A percentile compares a stretch with the other conserved stretches of the same genome.
phyloP scores from a whole-genome alignment of 148 eudicot genomes.

The Rhododendron mucronatum region DNA sequence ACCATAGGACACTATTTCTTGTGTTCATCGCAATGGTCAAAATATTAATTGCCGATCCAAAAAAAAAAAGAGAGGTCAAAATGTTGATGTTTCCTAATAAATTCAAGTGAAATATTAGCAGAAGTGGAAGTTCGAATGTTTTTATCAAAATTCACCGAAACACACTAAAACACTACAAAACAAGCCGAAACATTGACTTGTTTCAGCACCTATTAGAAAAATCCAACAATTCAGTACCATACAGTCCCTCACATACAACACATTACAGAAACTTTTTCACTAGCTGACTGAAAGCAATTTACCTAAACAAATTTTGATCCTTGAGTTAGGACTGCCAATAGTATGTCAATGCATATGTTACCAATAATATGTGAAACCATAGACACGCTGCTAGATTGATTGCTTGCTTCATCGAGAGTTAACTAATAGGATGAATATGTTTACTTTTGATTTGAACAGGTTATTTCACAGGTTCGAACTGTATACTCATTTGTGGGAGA shows the following conservation, averaged over 20 bases:
- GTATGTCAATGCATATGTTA: not conserved
- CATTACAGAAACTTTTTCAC: not conserved
- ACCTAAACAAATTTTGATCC: not conserved
- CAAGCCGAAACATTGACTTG: not conserved
- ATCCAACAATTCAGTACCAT: not conserved
- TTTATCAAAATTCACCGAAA: not conserved
- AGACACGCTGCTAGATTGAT: not conserved
- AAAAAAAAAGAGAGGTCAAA: not conserved
- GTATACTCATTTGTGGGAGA: constrained; percentile 72
- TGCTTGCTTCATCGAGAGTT: not conserved
- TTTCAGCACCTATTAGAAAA: not conserved
- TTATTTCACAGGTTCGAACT: constrained; percentile 61
- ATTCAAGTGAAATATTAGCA: not conserved
- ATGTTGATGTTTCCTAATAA: not conserved
- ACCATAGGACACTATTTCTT: not conserved
- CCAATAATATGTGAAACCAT: not conserved
- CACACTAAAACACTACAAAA: not conserved
- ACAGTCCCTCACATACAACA: no score
- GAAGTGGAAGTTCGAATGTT: not conserved
- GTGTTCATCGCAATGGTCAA: not conserved
- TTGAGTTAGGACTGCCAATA: not conserved
- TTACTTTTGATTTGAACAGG: constrained; percentile 32
- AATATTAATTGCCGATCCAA: not conserved
- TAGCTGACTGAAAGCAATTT: not conserved
- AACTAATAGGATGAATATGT: not conserved